Percentiles rank a stretch among this genome's conserved stretches.
phyloP scores from a whole-genome alignment of 2,329 filamentous ascomycete genomes.

The Trichoderma simmonsii region DNA sequence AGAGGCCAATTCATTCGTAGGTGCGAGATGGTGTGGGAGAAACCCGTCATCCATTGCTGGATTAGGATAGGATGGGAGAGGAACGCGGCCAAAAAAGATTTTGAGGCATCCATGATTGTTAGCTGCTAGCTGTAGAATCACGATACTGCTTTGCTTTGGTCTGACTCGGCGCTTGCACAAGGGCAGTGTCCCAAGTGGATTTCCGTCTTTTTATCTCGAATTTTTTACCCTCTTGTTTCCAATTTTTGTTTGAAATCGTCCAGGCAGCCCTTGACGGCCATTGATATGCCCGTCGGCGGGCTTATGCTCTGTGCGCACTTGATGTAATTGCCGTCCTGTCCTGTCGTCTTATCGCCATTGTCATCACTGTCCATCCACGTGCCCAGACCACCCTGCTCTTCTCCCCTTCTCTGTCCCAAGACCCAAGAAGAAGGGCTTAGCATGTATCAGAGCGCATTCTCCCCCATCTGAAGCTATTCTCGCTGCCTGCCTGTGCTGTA shows the following conservation, averaged over 20 bases:
- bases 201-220: neutral
- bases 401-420: neutral
- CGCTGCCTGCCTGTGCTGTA: neutral
- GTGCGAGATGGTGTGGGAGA: neutral
- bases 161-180: neutral
- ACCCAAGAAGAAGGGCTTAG: neutral
- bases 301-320: neutral
- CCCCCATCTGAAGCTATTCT: neutral
- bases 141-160: neutral
- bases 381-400: slow-evolving; percentile 6
- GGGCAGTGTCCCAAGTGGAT: neutral
- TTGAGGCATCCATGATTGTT: neutral
- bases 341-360: slow-evolving; percentile 1
- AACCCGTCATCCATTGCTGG: neutral
- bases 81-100: neutral
- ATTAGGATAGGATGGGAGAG: neutral
- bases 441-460: neutral
- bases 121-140: neutral
- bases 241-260: neutral
- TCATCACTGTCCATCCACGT: slow-evolving; percentile 10
- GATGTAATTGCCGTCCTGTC: neutral
- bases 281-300: neutral
- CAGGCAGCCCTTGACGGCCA: neutral
- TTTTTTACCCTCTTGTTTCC: neutral
- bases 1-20: neutral